Base-by-base conservation (phyloP, 768 basidiomycete species). In the Collybia sordida region DNA sequence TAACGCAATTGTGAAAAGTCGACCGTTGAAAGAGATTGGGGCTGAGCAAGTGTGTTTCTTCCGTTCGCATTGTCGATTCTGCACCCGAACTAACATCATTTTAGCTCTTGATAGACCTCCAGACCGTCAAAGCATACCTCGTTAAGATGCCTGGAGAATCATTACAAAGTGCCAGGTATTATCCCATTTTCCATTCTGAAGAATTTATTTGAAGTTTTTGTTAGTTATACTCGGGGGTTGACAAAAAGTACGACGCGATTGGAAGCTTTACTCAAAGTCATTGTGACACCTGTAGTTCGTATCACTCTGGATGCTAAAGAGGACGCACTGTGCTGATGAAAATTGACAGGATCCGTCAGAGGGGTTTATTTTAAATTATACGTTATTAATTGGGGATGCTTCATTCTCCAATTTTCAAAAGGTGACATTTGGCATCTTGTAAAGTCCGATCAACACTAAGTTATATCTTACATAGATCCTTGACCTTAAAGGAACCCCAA, bases 401-500 rank as follows among this genome's bases (percentile, higher is more conserved):
- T 95, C 94, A 2, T 95, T 95, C 68, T 88, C 88, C 24, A 98
- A 98, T 69, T 99, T 99, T 74, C 97, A 98, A 74, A 99, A 99
- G 83, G 93, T 88, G 27, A 34, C 68, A 25, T n/a, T 40, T 22
- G 18, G 11, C 14, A 22, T 37, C 23, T 45, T 15, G 17, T 23
- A 9, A 36, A 12, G 3, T 28, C 2, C 27, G 22, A 18, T 31
- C 28, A 46, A 21, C 14, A n/a, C 28, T 45, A 9, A 40, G 36
- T n/a, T 42, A 21, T 19, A 31, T 17, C 34, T 19, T 28, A 27
- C 27, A 9, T 52, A 97, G 94, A 91, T 98, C 47, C 79, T 98
- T 15, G 95, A 98, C 67, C 78, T 98, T 42, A 97, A 97, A 67
- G 97, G 97, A 6, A 93, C 93, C 0, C 85, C 90, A 0, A 90